These are phyloP conservation scores for Waltergamsia citrina DNA, from an alignment of 2,329 filamentous ascomycete genomes.

Conservation along the genomic window DNA sequence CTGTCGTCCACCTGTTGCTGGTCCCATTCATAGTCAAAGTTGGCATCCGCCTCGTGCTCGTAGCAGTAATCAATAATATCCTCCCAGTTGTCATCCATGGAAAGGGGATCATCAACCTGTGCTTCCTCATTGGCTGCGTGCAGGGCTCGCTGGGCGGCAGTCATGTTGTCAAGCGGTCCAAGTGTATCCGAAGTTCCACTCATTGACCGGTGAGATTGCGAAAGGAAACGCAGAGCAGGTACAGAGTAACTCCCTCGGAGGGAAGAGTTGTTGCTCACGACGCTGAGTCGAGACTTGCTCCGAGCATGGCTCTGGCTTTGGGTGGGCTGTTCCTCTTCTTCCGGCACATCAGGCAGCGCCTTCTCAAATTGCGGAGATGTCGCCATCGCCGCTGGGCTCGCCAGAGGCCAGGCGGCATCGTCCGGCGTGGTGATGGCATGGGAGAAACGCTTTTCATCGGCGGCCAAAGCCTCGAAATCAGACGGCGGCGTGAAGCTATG, in stretches of 20 bases:
- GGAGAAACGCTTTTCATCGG: slow-evolving; percentile 14
- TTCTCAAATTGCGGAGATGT: slow-evolving; percentile 23
- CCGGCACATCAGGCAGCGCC: slow-evolving; percentile 48
- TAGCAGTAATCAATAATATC: slow-evolving; percentile 65
- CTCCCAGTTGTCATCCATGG: slow-evolving; percentile 49
- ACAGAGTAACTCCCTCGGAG: slow-evolving; percentile 46
- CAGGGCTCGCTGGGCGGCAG: slow-evolving; percentile 21
- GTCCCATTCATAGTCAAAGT: slow-evolving; percentile 59
- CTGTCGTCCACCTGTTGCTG: slow-evolving; percentile 40
- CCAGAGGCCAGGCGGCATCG: slow-evolving; percentile 31
- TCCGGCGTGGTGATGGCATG: slow-evolving; percentile 33
- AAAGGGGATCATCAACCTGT: slow-evolving; percentile 13
- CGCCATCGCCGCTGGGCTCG: slow-evolving; percentile 11
- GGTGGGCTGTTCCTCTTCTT: slow-evolving; percentile 47
- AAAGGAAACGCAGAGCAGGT: slow-evolving; percentile 39
- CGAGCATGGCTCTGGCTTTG: too few relatives aligned
- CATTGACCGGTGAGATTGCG: slow-evolving; percentile 26
- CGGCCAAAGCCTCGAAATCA: slow-evolving; percentile 18
- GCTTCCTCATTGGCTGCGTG: slow-evolving; percentile 11
- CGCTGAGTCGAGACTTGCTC: slow-evolving; percentile 30
- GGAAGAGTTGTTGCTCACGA: slow-evolving; percentile 38
- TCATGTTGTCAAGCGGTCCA: slow-evolving; percentile 31
- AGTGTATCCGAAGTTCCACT: slow-evolving; percentile 45
- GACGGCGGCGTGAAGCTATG: slow-evolving; percentile 32
- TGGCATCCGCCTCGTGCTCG: slow-evolving; percentile 56